Evolutionary conservation across 1,284 basidiomycete species (phyloP), one percentile per base, ranked within the genome.

Genomic region (Ceratorhiza oryzae-sativae): DNA sequence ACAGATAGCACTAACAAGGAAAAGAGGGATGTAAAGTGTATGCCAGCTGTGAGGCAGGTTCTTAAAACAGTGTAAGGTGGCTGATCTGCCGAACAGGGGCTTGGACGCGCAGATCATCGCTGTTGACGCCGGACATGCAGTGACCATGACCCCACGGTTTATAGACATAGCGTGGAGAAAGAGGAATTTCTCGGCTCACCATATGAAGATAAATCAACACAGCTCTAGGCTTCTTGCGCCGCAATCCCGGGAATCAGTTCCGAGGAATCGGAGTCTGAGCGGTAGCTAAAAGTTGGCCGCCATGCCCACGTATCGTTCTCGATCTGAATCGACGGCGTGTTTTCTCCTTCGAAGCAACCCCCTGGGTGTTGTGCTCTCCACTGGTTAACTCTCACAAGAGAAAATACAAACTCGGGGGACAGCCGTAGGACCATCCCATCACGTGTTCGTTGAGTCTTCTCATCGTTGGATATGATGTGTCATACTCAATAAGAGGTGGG

Each of bases 181-280:
- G n/a, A 45, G 42, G 42, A 18, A 10, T 45, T 18, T 8, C 9
- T 45, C 9, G n/a, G 48, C 41, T 20, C 10, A 62, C 60, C 62
- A 65, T 65, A 25, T 65, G 53, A 3, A 65, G 13, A 39, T 65
- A 65, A 12, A 65, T 65, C 48, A 65, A 39, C 30, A 34, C 9
- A 2, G 62, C 62, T 49, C 62, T 51, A 68, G 8, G n/a, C 51
- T 25, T 56, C 65, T 42, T 45, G 65, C 9, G 56, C 30, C 25
- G 49, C 65, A 13, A 30, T 0, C 18, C 51, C 32, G 15, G 2
- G 18, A 58, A 36, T n/a, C 2, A 5, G 32, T 32, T 20, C 20
- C 6, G 13, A 8, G 4, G 55, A 58, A 2, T 58, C 15, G 32
- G 18, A 27, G 23, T 51, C 27, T 4, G 25, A 18, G 36, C n/a